These are phyloP conservation scores for Ceratocystis eucalypticola DNA, from an alignment of 2,329 filamentous ascomycete genomes.

Conservation along the genomic window DNA sequence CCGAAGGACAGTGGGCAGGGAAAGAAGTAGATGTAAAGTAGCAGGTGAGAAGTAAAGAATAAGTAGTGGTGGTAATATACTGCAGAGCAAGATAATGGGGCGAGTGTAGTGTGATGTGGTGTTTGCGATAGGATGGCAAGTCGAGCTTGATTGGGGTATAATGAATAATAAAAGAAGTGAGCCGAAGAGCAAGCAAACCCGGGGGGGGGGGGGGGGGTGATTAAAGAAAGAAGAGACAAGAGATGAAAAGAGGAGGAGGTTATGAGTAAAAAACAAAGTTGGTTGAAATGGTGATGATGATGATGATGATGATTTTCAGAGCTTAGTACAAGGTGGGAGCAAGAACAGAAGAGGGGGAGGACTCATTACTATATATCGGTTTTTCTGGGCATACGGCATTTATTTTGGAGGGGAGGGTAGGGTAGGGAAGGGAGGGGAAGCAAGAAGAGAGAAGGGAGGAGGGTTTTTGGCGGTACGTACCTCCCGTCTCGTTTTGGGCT, in stretches of 20 bases:
- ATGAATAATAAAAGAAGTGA: not conserved
- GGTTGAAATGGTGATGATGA: not conserved
- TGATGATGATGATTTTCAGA: not conserved
- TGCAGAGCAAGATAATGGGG: not conserved
- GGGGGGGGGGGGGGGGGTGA: not conserved
- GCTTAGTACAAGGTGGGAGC: not conserved
- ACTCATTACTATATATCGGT: slow-evolving; percentile 8
- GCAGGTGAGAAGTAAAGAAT: not conserved
- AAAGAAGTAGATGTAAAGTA: not conserved
- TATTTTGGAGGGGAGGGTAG: not conserved
- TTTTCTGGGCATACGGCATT: not conserved
- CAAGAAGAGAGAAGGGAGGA: slow-evolving; percentile 1
- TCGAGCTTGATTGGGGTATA: slow-evolving; percentile 4
- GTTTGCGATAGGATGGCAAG: not conserved
- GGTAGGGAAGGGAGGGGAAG: not conserved
- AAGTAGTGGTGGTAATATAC: not conserved
- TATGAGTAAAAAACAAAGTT: not conserved
- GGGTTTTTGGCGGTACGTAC: not conserved
- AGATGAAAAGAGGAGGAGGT: not conserved
- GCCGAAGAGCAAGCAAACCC: not conserved
- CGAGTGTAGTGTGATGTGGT: not conserved
- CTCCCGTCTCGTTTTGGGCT: not conserved
- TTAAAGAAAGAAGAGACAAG: not conserved
- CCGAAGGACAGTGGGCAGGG: not conserved
- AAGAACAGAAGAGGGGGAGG: not conserved